A percentile compares a stretch with the other conserved stretches of the same genome.
Conservation (phyloP, 352 stramenopile genomes). For the Phytophthora sp. region DNA sequence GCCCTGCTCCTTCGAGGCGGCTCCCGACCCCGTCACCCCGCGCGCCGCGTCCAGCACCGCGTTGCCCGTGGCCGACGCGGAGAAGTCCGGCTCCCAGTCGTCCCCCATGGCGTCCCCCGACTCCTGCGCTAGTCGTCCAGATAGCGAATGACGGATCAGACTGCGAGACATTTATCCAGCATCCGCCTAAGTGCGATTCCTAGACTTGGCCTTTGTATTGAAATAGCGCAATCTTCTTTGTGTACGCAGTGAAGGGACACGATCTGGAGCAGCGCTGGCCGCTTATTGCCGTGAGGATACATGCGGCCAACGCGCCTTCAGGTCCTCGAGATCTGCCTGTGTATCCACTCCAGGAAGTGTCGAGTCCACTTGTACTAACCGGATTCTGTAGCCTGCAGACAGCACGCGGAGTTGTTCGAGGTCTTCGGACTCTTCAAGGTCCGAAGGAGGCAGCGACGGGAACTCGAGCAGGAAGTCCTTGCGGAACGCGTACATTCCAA, state of each 20-base stretch:
- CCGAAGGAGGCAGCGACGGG: constrained; percentile 55
- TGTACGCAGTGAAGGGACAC: constrained; percentile 2
- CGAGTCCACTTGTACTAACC: constrained; percentile 62
- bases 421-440: constrained; percentile 71
- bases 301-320: constrained; percentile 56
- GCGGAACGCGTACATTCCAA: constrained; percentile 85
- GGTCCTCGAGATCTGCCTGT: constrained; percentile 58
- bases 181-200: constrained; percentile 7
- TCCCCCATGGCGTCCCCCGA: constrained; percentile 19
- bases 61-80: constrained; percentile 32
- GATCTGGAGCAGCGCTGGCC: too few species aligned
- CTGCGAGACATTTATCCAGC: constrained; percentile 2
- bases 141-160: constrained; percentile 30
- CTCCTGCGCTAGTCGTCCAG: constrained; percentile 2
- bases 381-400: constrained; percentile 77
- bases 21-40: constrained; percentile 28
- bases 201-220: constrained; percentile 6
- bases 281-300: too few species aligned
- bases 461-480: constrained; percentile 76
- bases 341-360: constrained; percentile 78
- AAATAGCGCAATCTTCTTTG: too few species aligned
- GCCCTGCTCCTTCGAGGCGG: constrained; percentile 29
- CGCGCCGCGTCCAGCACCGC: constrained; percentile 39
- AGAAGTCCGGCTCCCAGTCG: constrained; percentile 24
- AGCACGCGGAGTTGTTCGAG: constrained; percentile 87